phyloP scores from a whole-genome alignment of 2,329 filamentous ascomycete genomes.

The Fusarium sp. region DNA sequence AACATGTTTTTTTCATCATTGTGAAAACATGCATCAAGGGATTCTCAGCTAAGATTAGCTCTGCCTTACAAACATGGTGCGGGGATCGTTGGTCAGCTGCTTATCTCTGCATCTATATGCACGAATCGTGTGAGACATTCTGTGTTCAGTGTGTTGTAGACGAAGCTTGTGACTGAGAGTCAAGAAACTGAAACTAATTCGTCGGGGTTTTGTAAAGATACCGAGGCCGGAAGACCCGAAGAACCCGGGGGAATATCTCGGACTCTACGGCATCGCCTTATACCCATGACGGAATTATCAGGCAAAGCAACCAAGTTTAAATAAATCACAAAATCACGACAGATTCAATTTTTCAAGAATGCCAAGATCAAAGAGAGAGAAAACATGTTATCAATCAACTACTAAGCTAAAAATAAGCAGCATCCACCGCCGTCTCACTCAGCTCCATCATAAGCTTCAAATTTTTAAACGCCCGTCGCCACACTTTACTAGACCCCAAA shows the following conservation, averaged over 20 bases:
- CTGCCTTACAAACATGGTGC: conserved; percentile 24
- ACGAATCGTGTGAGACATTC: neutral
- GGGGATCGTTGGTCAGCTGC: conserved; percentile 24
- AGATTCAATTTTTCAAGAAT: neutral
- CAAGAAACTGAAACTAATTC: neutral
- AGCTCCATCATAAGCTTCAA: conserved; percentile 1
- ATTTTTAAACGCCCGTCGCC: neutral
- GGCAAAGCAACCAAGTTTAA: neutral
- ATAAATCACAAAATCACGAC: neutral
- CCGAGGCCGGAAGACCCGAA: conserved; percentile 14
- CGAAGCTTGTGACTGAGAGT: conserved; percentile 4
- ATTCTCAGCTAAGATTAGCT: conserved; percentile 10
- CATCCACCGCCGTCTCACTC: neutral
- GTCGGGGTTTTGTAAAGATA: conserved; percentile 10
- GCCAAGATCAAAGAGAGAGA: neutral
- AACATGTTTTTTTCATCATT: conserved; percentile 10
- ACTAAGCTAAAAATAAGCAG: neutral
- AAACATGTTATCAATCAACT: neutral
- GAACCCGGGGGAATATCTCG: neutral
- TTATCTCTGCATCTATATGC: conserved; percentile 8
- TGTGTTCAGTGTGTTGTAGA: neutral
- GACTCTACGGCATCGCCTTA: neutral
- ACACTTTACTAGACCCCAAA: neutral
- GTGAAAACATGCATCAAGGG: neutral
- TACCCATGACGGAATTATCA: neutral